Evolutionary conservation across 2,329 filamentous ascomycete genomes (phyloP).

Genomic region (Penicillium sp.): DNA sequence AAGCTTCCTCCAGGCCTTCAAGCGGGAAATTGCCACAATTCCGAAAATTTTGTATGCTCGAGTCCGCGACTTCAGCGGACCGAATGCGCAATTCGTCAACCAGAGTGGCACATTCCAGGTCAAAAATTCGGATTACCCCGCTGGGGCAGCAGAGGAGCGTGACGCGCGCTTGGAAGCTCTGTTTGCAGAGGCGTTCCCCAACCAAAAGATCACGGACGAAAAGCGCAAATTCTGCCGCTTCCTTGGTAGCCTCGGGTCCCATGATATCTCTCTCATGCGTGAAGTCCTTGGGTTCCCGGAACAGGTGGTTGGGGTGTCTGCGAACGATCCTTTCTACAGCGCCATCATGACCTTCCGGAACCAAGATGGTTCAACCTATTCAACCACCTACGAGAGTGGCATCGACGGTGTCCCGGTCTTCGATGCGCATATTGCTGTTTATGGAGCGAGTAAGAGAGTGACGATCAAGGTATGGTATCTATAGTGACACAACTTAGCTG

Average conservation of each 20-base stretch:
- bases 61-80: conserved; percentile 21
- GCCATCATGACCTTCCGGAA: conserved; percentile 21
- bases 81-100: conserved; percentile 17
- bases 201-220: conserved; percentile 17
- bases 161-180: conserved; percentile 13
- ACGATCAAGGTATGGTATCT: conserved; percentile 12
- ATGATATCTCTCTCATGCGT: conserved; percentile 23
- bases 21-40: conserved; percentile 18
- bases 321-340: conserved; percentile 21
- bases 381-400: conserved; percentile 21
- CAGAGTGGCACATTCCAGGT: conserved; percentile 21
- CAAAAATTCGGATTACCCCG: conserved; percentile 16
- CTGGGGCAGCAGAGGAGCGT: conserved; percentile 12
- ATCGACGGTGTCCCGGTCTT: conserved; percentile 21
- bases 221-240: conserved; percentile 20
- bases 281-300: conserved; percentile 20
- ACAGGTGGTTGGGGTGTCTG: conserved; percentile 11
- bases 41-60: conserved; percentile 18
- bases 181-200: conserved; percentile 16
- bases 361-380: conserved; percentile 13
- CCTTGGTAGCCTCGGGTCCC: conserved; percentile 20
- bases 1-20: conserved; percentile 19
- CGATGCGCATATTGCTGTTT: conserved; percentile 19
- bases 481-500: background rate
- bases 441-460: conserved; percentile 19